phyloP scores from a whole-genome alignment of 306 rosid genomes.

The Castanea crenata region DNA sequence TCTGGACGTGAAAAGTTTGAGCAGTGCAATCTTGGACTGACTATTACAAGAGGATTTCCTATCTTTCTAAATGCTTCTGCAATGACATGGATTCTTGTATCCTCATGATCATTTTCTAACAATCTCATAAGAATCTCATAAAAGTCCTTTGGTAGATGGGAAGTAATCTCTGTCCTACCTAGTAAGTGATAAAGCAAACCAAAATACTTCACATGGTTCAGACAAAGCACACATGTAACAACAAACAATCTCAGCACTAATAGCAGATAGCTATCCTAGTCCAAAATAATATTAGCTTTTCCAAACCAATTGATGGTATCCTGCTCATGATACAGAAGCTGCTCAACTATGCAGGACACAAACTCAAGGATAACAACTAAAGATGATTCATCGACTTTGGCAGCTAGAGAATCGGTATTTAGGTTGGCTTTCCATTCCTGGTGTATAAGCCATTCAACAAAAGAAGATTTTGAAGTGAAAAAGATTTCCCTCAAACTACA shows the following conservation, averaged over 20 bases:
- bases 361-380: conserved; percentile 9
- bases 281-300: neutral
- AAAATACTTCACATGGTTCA: conserved; percentile 27
- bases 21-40: conserved; percentile 10
- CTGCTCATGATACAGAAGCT: conserved; percentile 14
- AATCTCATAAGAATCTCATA: conserved; percentile 12
- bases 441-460: conserved; percentile 58
- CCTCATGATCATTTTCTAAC: no score
- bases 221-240: conserved; percentile 41
- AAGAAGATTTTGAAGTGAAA: conserved; percentile 49
- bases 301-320: conserved; percentile 38
- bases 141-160: conserved; percentile 38
- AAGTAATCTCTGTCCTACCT: conserved; percentile 12
- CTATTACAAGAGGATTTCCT: conserved; percentile 51
- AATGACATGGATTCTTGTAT: conserved; percentile 24
- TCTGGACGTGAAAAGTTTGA: conserved; percentile 17
- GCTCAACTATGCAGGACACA: conserved; percentile 3
- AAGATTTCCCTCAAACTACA: conserved; percentile 27
- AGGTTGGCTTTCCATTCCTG: conserved; percentile 22
- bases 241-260: conserved; percentile 44
- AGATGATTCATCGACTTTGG: neutral
- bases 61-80: conserved; percentile 45
- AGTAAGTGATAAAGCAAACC: conserved; percentile 27
- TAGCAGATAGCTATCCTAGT: conserved; percentile 14
- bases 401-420: neutral